Base-by-base conservation (phyloP, 108 stramenopile species). In the Phaeodactylum tricornutum region DNA sequence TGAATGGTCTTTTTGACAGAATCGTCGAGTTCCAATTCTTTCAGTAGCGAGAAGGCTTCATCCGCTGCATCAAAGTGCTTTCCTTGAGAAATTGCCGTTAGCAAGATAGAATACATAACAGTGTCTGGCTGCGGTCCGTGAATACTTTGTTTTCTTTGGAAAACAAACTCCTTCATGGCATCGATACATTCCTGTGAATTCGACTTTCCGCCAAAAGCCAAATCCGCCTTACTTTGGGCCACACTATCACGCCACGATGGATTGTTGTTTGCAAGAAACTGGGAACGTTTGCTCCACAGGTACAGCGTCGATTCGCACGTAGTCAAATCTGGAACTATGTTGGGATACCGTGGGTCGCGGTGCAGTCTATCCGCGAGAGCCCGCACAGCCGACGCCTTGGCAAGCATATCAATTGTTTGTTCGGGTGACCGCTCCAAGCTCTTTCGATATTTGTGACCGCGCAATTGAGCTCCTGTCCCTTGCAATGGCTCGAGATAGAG, bases 81-180 rank as follows among this genome's bases (percentile, higher is more conserved):
- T 40, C 38, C 38, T 5, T 16, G 19, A 8, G 38, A 16, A 20
- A 16, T 40, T 16, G 38, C 38, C n/a, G n/a, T n/a, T n/a, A 7
- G 38, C 21, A 20, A 40, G 21, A 20, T 40, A 20, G 21, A 40
- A 40, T 3, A 40, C 38, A 7, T 40, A 40, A 40, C 38, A 40
- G 7, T 16, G 21, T 20, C 19, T 3, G 21, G 17, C 38, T 8
- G 38, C 19, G 4, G 7, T 6, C 21, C 17, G 21, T 3, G 38
- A 5, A 40, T 3, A 3, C 3, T 16, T 7, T 40, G 3, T 40
- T 40, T 20, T 20, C 17, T 40, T 16, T 40, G 19, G 3, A 20
- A 20, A 6, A 40, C 7, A 5, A 40, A 20, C 2, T 40, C 5
- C 17, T 40, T 20, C 17, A 40, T 40, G 3, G 2, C 21, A 16